Percentiles rank a stretch among this genome's conserved stretches.
Evolutionary conservation across 2,329 filamentous ascomycete species (phyloP).

Genomic region (Colletotrichum sp.): DNA sequence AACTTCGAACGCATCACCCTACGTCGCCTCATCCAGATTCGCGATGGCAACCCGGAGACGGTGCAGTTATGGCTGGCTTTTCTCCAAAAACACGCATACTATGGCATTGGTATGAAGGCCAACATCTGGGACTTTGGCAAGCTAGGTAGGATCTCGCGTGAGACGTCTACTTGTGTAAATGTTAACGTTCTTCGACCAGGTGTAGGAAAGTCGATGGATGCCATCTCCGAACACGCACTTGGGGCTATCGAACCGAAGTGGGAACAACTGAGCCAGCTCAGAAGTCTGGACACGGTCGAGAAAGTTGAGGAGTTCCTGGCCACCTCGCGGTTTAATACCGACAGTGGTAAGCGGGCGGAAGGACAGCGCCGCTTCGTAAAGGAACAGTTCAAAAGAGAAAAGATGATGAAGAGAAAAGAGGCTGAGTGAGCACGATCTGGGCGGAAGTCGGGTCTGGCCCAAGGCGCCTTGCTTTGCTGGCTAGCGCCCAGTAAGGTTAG

Average conservation of each 20-base stretch:
- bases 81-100: constrained; percentile 88
- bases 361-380: constrained; percentile 12
- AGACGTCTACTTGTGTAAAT: not conserved
- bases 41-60: constrained; percentile 86
- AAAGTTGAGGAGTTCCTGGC: constrained; percentile 64
- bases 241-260: constrained; percentile 55
- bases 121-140: constrained; percentile 91
- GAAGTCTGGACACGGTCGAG: constrained; percentile 53
- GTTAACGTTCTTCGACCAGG: constrained; percentile 35
- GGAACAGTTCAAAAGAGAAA: not conserved
- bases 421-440: not conserved
- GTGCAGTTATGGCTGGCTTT: constrained; percentile 94
- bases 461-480: not conserved
- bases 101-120: constrained; percentile 98
- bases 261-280: constrained; percentile 59
- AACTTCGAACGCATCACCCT: constrained; percentile 95
- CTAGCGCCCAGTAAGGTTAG: not conserved
- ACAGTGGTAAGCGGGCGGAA: constrained; percentile 8
- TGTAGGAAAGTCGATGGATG: constrained; percentile 57
- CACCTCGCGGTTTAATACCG: constrained; percentile 49
- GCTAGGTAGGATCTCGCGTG: constrained; percentile 48
- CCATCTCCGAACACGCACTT: constrained; percentile 46
- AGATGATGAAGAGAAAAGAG: not conserved
- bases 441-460: not conserved
- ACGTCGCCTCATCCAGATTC: constrained; percentile 87